Conservation (phyloP, 257 asterid genomes). For the Haberlea rhodopensis region DNA sequence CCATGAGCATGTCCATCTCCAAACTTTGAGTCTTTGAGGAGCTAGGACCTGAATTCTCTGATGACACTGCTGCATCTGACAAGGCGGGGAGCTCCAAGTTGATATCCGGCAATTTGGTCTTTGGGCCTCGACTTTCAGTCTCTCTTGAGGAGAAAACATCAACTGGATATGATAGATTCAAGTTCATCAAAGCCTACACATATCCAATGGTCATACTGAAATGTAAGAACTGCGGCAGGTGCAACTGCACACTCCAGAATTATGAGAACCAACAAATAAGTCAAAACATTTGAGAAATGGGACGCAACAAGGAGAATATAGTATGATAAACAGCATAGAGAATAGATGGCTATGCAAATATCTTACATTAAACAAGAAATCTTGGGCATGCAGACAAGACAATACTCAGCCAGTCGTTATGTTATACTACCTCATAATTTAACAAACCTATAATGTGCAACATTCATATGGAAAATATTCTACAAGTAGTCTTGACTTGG, state of each 20-base stretch:
- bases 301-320: background rate
- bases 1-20: constrained; percentile 55
- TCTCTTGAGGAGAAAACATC: constrained; percentile 27
- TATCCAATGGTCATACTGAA: background rate
- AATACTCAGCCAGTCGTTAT: background rate
- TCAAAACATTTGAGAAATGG: background rate
- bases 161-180: background rate
- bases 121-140: constrained; percentile 15
- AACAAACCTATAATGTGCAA: background rate
- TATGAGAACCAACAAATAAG: background rate
- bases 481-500: background rate
- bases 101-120: constrained; percentile 34
- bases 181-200: constrained; percentile 30
- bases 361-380: background rate
- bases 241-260: background rate
- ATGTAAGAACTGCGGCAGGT: background rate
- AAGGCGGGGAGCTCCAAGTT: constrained; percentile 48
- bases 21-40: constrained; percentile 78
- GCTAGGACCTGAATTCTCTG: constrained; percentile 38
- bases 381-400: background rate
- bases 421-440: background rate
- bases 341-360: background rate
- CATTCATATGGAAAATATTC: background rate
- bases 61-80: constrained; percentile 34
- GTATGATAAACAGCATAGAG: background rate